Conservation (phyloP, 2,329 filamentous ascomycete genomes). For the Corinectria fuckeliana region DNA sequence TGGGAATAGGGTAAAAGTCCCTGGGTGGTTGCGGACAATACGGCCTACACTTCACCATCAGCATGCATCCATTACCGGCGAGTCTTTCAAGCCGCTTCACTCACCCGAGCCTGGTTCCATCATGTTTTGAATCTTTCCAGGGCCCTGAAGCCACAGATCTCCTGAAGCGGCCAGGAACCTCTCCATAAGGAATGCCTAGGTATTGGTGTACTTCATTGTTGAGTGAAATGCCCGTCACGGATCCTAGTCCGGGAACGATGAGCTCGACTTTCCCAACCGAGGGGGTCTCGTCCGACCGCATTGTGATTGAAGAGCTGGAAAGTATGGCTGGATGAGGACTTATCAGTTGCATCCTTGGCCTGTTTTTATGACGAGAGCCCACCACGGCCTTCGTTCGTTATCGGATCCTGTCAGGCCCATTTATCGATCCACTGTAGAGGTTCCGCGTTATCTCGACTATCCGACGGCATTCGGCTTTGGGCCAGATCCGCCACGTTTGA, state of each 20-base stretch:
- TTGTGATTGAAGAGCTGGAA: too few relatives aligned
- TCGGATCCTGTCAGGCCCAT: too few relatives aligned
- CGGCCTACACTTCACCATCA: not conserved
- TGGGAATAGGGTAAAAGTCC: conserved; percentile 19
- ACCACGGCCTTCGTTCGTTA: too few relatives aligned
- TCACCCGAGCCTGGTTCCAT: not conserved
- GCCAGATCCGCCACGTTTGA: too few relatives aligned
- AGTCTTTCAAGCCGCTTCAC: not conserved
- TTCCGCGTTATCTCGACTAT: too few relatives aligned
- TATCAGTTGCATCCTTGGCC: too few relatives aligned
- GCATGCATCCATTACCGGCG: not conserved
- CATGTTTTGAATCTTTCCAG: not conserved
- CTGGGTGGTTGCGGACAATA: conserved; percentile 14
- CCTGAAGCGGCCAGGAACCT: not conserved
- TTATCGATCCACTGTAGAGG: too few relatives aligned
- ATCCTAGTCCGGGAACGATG: not conserved
- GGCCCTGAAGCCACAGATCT: not conserved
- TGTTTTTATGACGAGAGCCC: too few relatives aligned
- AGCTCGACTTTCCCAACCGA: not conserved
- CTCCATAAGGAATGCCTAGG: not conserved
- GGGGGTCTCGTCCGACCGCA: not conserved
- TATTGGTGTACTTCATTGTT: not conserved
- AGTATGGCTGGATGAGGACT: too few relatives aligned
- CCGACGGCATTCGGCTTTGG: too few relatives aligned
- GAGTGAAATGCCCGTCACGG: not conserved